These are phyloP conservation scores for Pseudogymnoascus sp. DNA, from an alignment of 2,329 filamentous ascomycete species.

Conservation along the genomic window DNA sequence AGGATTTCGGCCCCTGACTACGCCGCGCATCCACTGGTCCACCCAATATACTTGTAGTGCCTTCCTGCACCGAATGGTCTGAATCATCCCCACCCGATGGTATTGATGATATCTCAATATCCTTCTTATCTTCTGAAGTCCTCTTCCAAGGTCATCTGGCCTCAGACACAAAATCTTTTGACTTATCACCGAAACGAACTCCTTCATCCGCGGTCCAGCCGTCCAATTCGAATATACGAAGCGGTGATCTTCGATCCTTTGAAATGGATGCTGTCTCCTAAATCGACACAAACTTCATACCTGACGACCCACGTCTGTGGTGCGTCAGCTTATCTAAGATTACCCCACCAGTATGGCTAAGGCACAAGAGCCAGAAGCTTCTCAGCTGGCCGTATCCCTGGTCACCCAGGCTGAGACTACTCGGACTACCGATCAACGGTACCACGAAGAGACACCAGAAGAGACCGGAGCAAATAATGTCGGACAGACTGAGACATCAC, in stretches of 20 bases:
- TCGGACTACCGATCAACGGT: background rate
- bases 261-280: background rate
- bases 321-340: background rate
- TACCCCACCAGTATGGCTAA: background rate
- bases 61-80: too few species aligned
- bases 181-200: too few species aligned
- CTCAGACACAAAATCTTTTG: too few species aligned
- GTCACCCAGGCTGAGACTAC: background rate
- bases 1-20: too few species aligned
- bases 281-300: background rate
- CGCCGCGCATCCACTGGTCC: too few species aligned
- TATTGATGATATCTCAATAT: too few species aligned
- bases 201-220: background rate
- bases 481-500: background rate
- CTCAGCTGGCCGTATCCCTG: background rate
- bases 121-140: too few species aligned
- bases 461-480: background rate
- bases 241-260: background rate
- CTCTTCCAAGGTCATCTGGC: too few species aligned
- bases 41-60: background rate
- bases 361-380: background rate
- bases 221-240: background rate
- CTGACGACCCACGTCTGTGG: background rate
- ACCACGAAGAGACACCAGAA: background rate
- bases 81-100: too few species aligned